Evolutionary conservation across 345 rosid species (phyloP), one percentile per base, ranked within the genome.

Genomic region (Aegle marmelos): DNA sequence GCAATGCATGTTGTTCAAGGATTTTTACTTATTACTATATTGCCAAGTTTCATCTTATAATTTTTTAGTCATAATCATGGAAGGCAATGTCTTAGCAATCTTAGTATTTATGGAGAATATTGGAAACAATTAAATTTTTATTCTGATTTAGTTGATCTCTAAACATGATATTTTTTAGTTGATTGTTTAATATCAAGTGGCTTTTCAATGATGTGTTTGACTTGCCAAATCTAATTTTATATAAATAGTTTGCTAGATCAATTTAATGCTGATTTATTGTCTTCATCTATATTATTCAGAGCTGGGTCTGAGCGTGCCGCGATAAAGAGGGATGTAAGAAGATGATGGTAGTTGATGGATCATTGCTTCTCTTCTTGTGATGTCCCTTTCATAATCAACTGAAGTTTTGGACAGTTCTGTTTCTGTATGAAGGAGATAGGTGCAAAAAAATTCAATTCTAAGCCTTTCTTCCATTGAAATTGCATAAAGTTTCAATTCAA

Each of bases 301-400:
- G 85, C 84, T 92, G 54, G 95, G 97, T 76, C 88, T 90, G 79
- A 81, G 95, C n/a, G 94, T 86, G 79, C 97, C 94, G 76, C 94
- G 97, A 94, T 89, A 83, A 88, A 87, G 64, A 75, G 83, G 84
- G 67, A 24, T 39, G 61, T 63, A 54, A 73, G 70, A 60, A 68
- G 82, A 75, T 53, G 57, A 19, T 56, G 80, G 34, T 57, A 72
- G 73, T 77, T 50, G 74, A 75, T 33, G 65, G 77, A 62, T 69
- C 7, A 17, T 63, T 33, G 59, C 64, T 63, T 68, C 60, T 50
- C 80, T 59, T 58, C 74, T 59, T 45, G 53, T 72, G 58, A 65
- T 66, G 61, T 53, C 70, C 39, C 60, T 41, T 73, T 56, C 78
- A 59, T 68, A 7, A 36, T 76, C 79, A 27, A 57, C 56, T 56